A percentile compares a stretch with the other conserved stretches of the same genome.
These are phyloP conservation scores for Rubroboletus satanas DNA, from an alignment of 768 basidiomycete species.

Conservation along the genomic window DNA sequence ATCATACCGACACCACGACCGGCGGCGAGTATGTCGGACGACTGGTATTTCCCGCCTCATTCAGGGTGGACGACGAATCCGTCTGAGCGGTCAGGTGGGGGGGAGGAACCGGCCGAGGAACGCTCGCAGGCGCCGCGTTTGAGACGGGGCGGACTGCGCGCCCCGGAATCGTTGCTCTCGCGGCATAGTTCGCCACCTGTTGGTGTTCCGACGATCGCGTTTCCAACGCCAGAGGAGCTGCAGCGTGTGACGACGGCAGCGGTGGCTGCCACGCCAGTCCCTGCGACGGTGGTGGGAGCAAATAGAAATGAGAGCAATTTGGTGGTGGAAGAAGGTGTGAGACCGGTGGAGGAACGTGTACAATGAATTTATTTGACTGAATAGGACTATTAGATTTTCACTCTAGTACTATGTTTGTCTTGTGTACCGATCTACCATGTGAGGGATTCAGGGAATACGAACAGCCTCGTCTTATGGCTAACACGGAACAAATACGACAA, in stretches of 20 bases:
- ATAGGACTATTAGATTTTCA: constrained; percentile 8
- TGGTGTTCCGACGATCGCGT: constrained; percentile 22
- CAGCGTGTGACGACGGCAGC: constrained; percentile 17
- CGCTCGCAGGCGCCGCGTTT: constrained; percentile 46
- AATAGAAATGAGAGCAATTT: constrained; percentile 8
- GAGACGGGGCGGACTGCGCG: constrained; percentile 62
- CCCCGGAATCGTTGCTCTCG: constrained; percentile 57
- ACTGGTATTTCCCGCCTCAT: constrained; percentile 32
- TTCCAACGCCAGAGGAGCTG: constrained; percentile 21
- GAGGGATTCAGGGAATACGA: too few species aligned
- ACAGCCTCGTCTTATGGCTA: too few species aligned
- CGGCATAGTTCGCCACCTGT: constrained; percentile 40
- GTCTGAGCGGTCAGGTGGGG: constrained; percentile 18
- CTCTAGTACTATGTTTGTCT: neutral
- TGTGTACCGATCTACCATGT: too few species aligned
- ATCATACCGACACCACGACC: constrained; percentile 32
- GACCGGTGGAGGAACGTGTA: constrained; percentile 14
- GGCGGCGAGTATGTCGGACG: constrained; percentile 28
- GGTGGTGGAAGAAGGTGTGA: neutral
- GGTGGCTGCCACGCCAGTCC: neutral
- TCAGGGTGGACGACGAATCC: constrained; percentile 17
- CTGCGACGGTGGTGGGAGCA: neutral
- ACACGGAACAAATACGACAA: neutral
- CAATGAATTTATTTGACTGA: constrained; percentile 12
- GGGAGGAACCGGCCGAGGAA: constrained; percentile 34